Evolutionary conservation across 2,329 filamentous ascomycete species (phyloP).

Genomic region (Grosmannia huntii): DNA sequence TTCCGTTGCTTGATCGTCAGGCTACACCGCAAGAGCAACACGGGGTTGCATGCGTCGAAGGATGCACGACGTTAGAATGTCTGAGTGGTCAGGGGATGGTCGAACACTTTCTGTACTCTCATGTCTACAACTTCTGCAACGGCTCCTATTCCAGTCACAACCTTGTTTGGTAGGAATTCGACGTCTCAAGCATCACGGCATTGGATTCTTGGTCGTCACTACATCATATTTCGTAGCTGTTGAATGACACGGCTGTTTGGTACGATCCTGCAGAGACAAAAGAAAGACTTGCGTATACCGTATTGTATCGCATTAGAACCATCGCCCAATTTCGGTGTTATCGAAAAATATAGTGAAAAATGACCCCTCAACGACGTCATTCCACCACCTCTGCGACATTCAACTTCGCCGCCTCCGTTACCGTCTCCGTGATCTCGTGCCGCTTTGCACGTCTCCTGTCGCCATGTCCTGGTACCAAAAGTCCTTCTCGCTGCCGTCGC

Average conservation of each 20-base stretch:
- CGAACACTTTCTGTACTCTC: too few relatives aligned
- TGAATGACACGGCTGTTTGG: too few relatives aligned
- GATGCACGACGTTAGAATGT: background rate
- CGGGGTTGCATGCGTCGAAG: background rate
- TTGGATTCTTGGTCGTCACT: background rate
- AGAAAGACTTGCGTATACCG: too few relatives aligned
- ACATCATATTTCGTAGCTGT: too few relatives aligned
- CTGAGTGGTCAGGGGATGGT: too few relatives aligned
- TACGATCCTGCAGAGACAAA: too few relatives aligned
- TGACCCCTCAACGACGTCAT: background rate
- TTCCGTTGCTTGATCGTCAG: background rate
- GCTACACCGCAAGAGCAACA: background rate
- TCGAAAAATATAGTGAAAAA: background rate
- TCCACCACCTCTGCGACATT: background rate
- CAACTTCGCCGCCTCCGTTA: background rate
- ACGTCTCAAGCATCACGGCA: background rate
- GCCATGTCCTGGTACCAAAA: conserved; percentile 75
- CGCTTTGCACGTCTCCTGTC: conserved; percentile 3
- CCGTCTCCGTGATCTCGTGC: background rate
- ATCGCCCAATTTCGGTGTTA: background rate
- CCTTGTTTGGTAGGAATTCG: too few relatives aligned
- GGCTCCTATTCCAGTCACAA: background rate
- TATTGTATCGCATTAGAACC: background rate
- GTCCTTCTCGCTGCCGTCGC: conserved; percentile 63
- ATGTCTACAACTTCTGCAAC: background rate